Conservation (phyloP, 2,329 filamentous ascomycete genomes). For the Exophiala viscosa region DNA sequence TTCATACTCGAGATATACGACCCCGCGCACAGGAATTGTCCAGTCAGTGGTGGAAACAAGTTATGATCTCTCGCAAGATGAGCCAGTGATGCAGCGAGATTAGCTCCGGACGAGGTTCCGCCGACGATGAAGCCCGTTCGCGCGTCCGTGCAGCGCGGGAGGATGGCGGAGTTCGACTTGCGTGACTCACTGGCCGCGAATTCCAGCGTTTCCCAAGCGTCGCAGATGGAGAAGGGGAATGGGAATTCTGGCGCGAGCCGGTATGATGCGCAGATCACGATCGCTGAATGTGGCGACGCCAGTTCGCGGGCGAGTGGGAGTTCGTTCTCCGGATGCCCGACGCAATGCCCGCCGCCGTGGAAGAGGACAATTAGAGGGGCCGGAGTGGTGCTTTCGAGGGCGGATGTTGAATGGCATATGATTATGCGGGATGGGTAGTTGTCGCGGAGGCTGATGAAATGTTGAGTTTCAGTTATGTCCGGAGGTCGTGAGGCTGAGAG, state of each 20-base stretch:
- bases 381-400: background rate
- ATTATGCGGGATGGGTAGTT: slow-evolving; percentile 14
- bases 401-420: slow-evolving; percentile 10
- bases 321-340: slow-evolving; percentile 27
- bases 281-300: slow-evolving; percentile 24
- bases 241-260: slow-evolving; percentile 46
- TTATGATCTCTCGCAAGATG: slow-evolving; percentile 42
- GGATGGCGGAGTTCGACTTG: slow-evolving; percentile 33
- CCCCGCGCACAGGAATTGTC: slow-evolving; percentile 44
- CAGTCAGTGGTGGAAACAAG: slow-evolving; percentile 44
- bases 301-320: slow-evolving; percentile 24
- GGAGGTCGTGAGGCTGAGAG: slow-evolving; percentile 8
- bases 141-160: slow-evolving; percentile 38
- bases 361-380: slow-evolving; percentile 28
- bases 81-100: slow-evolving; percentile 38
- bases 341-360: slow-evolving; percentile 30
- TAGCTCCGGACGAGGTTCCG: slow-evolving; percentile 47
- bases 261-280: slow-evolving; percentile 29
- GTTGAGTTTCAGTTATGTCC: slow-evolving; percentile 16
- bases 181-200: slow-evolving; percentile 35
- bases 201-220: slow-evolving; percentile 46
- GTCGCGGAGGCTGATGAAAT: slow-evolving; percentile 15
- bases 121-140: slow-evolving; percentile 48
- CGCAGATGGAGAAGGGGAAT: slow-evolving; percentile 44
- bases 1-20: slow-evolving; percentile 31